Evolutionary conservation across 192 early-diverging fungal species (phyloP).

Genomic region (Ramicandelaber brevisporus): DNA sequence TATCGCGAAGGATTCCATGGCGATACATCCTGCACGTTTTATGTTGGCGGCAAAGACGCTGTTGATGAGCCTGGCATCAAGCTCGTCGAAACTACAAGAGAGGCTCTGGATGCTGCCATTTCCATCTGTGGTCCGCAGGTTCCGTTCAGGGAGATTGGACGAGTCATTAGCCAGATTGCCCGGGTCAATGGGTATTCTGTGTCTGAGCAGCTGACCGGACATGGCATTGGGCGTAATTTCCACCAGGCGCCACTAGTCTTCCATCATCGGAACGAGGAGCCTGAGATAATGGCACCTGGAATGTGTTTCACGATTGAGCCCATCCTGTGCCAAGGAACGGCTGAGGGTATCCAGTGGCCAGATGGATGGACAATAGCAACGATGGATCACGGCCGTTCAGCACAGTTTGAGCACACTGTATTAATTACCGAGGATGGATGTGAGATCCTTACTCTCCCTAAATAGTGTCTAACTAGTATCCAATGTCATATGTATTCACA

Average conservation of each 20-base stretch:
- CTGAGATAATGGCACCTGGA: conserved; percentile 38
- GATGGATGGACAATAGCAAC: conserved; percentile 68
- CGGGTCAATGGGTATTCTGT: conserved; percentile 24
- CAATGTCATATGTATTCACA: too few relatives aligned
- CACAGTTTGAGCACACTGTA: conserved; percentile 75
- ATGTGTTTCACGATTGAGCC: conserved; percentile 85
- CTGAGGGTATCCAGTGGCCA: conserved; percentile 46
- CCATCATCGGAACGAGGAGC: conserved; percentile 48
- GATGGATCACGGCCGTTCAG: conserved; percentile 50
- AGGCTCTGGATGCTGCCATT: conserved; percentile 30
- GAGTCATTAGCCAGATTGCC: conserved; percentile 22
- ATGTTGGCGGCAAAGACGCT: conserved; percentile 15
- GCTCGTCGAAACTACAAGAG: conserved; percentile 26
- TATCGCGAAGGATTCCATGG: conserved; percentile 37
- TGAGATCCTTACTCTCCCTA: conserved; percentile 48
- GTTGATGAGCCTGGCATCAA: conserved; percentile 25
- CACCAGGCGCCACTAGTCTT: conserved; percentile 60
- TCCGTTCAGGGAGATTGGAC: conserved; percentile 34
- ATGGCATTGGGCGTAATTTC: conserved; percentile 66
- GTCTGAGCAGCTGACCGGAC: conserved; percentile 52
- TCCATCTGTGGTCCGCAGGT: conserved; percentile 45
- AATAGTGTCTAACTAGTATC: too few relatives aligned
- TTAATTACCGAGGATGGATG: conserved; percentile 31
- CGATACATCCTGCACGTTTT: conserved; percentile 41
- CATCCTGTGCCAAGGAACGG: conserved; percentile 53